phyloP scores from a whole-genome alignment of 1,139 yeast species.

The Hemisphaericaspora xylofermentans region DNA sequence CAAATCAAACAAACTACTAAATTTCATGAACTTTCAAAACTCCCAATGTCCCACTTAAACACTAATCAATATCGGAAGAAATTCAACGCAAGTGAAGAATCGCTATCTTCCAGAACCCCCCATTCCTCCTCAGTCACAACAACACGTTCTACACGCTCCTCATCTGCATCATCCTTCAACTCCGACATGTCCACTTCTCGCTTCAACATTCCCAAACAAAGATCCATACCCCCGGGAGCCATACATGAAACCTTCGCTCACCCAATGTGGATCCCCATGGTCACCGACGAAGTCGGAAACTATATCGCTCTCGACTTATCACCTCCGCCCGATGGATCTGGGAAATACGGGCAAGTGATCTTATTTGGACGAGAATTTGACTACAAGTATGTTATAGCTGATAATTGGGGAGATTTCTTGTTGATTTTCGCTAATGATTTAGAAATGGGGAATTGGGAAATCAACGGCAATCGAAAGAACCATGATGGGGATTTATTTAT shows the following conservation, averaged over 20 bases:
- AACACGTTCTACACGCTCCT: conserved; percentile 8
- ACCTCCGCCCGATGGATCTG: conserved; percentile 63
- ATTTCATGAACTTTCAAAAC: conserved; percentile 24
- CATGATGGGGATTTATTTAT: conserved; percentile 53
- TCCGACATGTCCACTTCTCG: conserved; percentile 6
- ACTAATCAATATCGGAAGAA: conserved; percentile 21
- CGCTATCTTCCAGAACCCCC: too few species aligned
- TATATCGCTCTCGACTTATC: conserved; percentile 86
- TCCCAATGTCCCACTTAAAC: conserved; percentile 26
- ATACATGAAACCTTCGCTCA: conserved; percentile 78
- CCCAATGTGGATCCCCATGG: conserved; percentile 86
- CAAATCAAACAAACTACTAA: conserved; percentile 22
- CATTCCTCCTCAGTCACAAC: conserved; percentile 7
- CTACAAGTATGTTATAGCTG: conserved; percentile 73
- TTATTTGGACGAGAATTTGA: conserved; percentile 89
- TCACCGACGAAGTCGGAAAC: conserved; percentile 87
- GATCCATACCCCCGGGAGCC: conserved; percentile 70
- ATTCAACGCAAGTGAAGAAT: conserved; percentile 17
- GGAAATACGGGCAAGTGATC: conserved; percentile 81
- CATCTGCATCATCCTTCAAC: conserved; percentile 11
- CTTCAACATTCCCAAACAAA: conserved; percentile 52
- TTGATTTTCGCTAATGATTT: conserved; percentile 80
- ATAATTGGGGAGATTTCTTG: conserved; percentile 83
- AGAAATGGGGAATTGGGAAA: conserved; percentile 71
- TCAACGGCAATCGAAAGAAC: conserved; percentile 50